Conservation (phyloP, 768 basidiomycete species). For the Podaxis sp. region DNA sequence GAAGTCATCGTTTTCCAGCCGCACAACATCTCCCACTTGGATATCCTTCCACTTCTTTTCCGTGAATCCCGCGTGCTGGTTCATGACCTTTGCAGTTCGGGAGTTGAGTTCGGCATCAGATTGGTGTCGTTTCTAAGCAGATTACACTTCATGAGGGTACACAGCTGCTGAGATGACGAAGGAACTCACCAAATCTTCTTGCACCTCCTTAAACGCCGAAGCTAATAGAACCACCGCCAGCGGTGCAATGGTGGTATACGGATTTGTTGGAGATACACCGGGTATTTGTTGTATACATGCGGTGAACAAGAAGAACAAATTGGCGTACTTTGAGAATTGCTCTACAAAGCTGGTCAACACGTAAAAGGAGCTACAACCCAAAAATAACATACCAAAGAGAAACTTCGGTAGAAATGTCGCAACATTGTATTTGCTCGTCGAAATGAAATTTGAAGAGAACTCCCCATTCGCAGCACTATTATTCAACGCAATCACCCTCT, state of each 20-base stretch:
- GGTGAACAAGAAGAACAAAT: constrained; percentile 98
- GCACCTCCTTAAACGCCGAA: constrained; percentile 92
- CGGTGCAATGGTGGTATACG: constrained; percentile 92
- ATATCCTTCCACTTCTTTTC: constrained; percentile 88
- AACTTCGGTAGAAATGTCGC: constrained; percentile 91
- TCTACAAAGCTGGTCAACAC: constrained; percentile 46
- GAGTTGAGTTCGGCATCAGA: constrained; percentile 92
- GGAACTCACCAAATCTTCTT: constrained; percentile 84
- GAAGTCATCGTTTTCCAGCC: constrained; percentile 88
- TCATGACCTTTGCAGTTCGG: constrained; percentile 74
- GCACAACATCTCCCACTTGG: constrained; percentile 87
- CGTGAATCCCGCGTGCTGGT: constrained; percentile 60
- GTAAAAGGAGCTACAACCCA: background rate
- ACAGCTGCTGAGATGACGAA: background rate
- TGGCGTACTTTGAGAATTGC: constrained; percentile 99
- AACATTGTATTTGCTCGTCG: constrained; percentile 93
- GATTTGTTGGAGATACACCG: constrained; percentile 93
- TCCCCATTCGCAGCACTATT: constrained; percentile 64
- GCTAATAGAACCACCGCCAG: constrained; percentile 86
- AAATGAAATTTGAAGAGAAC: constrained; percentile 80
- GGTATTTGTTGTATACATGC: constrained; percentile 98
- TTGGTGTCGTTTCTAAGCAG: constrained; percentile 86
- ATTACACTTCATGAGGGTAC: constrained; percentile 12
- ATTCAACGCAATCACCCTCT: constrained; percentile 83
- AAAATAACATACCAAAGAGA: constrained; percentile 62